Conservation (phyloP, 805 yeast species). For the Jamesozyma lodderae region DNA sequence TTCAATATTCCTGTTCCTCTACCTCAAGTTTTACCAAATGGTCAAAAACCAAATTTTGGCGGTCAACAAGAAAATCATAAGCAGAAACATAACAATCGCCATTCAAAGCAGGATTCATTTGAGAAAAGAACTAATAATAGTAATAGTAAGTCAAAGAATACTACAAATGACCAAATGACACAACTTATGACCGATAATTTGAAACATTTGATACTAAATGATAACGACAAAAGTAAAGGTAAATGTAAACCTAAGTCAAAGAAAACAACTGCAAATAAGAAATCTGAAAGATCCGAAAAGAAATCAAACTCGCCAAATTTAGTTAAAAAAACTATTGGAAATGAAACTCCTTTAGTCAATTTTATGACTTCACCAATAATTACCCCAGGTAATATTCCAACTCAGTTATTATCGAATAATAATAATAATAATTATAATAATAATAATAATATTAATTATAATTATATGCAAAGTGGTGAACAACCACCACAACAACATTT, state of each 20-base stretch:
- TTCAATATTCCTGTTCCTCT: slow-evolving; percentile 22
- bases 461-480: background rate
- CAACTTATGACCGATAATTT: slow-evolving; percentile 3
- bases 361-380: slow-evolving; percentile 12
- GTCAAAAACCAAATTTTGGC: slow-evolving; percentile 29
- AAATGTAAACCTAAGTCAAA: background rate
- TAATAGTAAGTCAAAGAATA: slow-evolving; percentile 1
- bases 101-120: background rate
- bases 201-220: slow-evolving; percentile 5
- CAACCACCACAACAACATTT: background rate
- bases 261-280: background rate
- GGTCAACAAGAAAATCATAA: background rate
- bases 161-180: background rate
- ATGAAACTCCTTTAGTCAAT: slow-evolving; percentile 7
- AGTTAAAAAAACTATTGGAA: background rate
- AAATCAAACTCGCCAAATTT: background rate
- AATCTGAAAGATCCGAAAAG: background rate
- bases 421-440: background rate
- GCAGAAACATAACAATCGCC: background rate
- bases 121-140: background rate
- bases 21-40: slow-evolving; percentile 26
- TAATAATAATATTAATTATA: background rate
- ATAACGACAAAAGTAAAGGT: background rate
- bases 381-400: slow-evolving; percentile 9
- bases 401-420: slow-evolving; percentile 1